phyloP scores from a whole-genome alignment of 306 rosid species.

The Quercus aquifolioides region DNA sequence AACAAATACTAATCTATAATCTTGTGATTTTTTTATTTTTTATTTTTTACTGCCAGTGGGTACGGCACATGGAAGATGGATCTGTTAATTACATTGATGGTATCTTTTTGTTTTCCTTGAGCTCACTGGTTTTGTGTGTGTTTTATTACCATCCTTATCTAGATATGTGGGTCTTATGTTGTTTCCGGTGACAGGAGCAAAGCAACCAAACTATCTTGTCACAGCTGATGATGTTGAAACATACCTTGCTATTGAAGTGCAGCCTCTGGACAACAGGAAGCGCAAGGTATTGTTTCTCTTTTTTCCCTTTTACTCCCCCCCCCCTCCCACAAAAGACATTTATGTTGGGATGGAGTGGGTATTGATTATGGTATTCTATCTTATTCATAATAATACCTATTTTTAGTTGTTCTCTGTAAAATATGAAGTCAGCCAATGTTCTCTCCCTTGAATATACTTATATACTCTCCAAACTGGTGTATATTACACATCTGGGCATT shows the following conservation, averaged over 20 bases:
- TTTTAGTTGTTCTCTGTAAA: too few species aligned
- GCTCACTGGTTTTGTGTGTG: conserved; percentile 4
- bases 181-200: conserved; percentile 62
- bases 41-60: conserved; percentile 61
- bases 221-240: conserved; percentile 86
- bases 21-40: conserved; percentile 7
- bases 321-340: too few species aligned
- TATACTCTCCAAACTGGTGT: too few species aligned
- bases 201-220: conserved; percentile 89
- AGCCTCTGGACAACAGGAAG: conserved; percentile 89
- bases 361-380: too few species aligned
- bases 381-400: too few species aligned
- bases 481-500: background rate
- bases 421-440: background rate
- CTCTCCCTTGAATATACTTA: too few species aligned
- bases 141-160: conserved; percentile 3
- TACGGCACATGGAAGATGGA: conserved; percentile 87
- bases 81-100: conserved; percentile 87
- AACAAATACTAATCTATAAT: conserved; percentile 13
- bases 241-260: conserved; percentile 93
- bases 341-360: too few species aligned
- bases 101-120: conserved; percentile 28
- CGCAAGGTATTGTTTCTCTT: conserved; percentile 59
- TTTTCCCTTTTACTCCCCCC: too few species aligned
- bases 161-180: conserved; percentile 24